Conservation (phyloP, 371 early-diverging fungal species). For the Mucor irregularis region DNA sequence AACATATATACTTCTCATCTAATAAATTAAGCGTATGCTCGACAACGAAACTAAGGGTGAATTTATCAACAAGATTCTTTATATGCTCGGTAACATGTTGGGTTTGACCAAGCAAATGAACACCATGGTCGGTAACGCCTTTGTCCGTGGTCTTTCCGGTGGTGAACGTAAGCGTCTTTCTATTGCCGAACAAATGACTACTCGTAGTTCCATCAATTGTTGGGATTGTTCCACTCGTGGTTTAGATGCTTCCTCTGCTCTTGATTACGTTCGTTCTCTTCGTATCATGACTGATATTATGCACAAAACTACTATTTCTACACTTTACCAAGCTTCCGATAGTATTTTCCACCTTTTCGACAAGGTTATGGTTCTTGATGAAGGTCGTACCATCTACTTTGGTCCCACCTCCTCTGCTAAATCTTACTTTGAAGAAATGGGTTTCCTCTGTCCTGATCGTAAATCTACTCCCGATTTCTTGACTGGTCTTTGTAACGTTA, state of each 20-base stretch:
- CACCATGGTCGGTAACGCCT: constrained; percentile 73
- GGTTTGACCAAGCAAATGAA: constrained; percentile 63
- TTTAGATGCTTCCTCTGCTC: constrained; percentile 83
- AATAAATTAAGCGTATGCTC: too few relatives aligned
- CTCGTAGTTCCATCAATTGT: constrained; percentile 63
- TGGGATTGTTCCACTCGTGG: constrained; percentile 83
- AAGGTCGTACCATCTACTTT: constrained; percentile 67
- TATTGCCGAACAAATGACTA: constrained; percentile 77
- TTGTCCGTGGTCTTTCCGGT: constrained; percentile 69
- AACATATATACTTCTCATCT: too few relatives aligned
- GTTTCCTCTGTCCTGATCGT: constrained; percentile 71
- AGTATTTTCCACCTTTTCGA: constrained; percentile 68
- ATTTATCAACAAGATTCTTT: constrained; percentile 38
- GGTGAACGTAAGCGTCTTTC: constrained; percentile 78
- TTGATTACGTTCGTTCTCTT: constrained; percentile 63
- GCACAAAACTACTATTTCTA: constrained; percentile 59
- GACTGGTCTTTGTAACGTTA: constrained; percentile 66
- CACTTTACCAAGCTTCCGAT: constrained; percentile 67
- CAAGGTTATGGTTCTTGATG: constrained; percentile 62
- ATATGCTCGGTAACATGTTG: constrained; percentile 51
- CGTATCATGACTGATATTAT: constrained; percentile 56
- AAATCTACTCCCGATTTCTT: constrained; percentile 83
- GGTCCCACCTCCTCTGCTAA: constrained; percentile 57
- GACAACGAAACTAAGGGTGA: constrained; percentile 29
- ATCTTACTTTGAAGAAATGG: constrained; percentile 54